Base-by-base conservation (phyloP, 768 basidiomycete genomes). In the Mycena rosella region DNA sequence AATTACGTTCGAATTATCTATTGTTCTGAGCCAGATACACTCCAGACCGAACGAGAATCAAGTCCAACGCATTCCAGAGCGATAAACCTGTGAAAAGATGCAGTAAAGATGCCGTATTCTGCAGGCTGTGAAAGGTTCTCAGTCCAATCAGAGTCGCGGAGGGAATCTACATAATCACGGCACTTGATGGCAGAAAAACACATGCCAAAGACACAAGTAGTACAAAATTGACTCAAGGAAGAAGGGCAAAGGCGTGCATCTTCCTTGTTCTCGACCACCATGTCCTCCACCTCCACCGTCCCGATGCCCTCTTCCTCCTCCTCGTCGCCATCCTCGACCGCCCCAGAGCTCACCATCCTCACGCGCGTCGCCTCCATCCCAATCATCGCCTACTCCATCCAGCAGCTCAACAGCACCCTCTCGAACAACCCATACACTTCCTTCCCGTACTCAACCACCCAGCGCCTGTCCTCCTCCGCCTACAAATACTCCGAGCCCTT, bases 281-380 rank as follows among this genome's bases (percentile, higher is more conserved):
- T 67, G 66, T 32, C 65, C 18, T 42, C 65, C 2, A 67, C 66
- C 14, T 68, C 70, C 44, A 68, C 40, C 10, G 63, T 68, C 49
- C 70, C 62, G 20, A 71, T 71, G 70, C 70, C 70, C 20, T 53
- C 68, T 0, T 62, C 63, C 48, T 61, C 64, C 6, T 62, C 67
- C 36, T 26, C 60, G 18, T 49, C 38, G 10, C 4, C 38, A 15
- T 40, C 63, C 24, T 56, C 55, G 42, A 47, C 32, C 10, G 38
- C 80, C 13, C 89, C 91, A 60, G 88, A 89, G 75, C 74, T 93
- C 73, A 93, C 88, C 51, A 80, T 87, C 69, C 67, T 95, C 60
- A 73, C 76, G 42, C 90, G 92, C 63, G 86, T 95, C 54, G 86
- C 84, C n/a, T 85, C 87, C 51, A 94, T 95, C 64, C 93, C 93